Base-by-base conservation (phyloP, 805 yeast genomes). In the Candida endomychidarum region DNA sequence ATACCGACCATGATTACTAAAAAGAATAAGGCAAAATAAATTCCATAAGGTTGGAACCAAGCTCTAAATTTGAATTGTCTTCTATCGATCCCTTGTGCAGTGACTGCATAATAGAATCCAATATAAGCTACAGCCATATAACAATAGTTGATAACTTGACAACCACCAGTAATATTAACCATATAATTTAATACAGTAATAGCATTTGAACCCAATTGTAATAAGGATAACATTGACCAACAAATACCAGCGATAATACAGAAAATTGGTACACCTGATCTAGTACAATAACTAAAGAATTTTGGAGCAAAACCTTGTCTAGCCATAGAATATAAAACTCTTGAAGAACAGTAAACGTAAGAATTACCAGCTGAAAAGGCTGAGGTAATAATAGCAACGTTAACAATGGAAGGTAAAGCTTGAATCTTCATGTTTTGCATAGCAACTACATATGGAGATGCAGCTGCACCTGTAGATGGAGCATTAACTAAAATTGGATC, bases 291-390 rank as follows among this genome's bases (percentile, higher is more conserved):
- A 9, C 77, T 63, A 49, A 87, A 84, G 29, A 83, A 48, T 26
- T 65, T 64, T 8, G 96, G 96, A 1, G 91, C 91, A 45, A 77
- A 75, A 0, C 91, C 89, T 50, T 76, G 79, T 21, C 76, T 60
- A 0, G 93, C 84, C 59, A 86, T 65, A 1, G 87, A 88, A 57
- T 80, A 81, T 17, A 86, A 64, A 0, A 85, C 70, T 54, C 78
- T 61, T 7, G 88, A 75, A 0, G 91, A 81, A 45, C 88, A 80
- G 54, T 78, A 86, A 25, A 85, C 77, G 56, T 81, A 83, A 2
- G 91, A 83, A 58, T 86, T 86, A 38, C 95, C 96, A 2, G 95
- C 89, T 25, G 89, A 81, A 50, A 86, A 82, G 0, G 90, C 83
- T 1, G 93, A 76, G 4, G 86, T 70, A 40, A 88, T 70, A 40